Conservation (phyloP, 2,329 filamentous ascomycete genomes). For the Malbranchea cinnamomea region DNA sequence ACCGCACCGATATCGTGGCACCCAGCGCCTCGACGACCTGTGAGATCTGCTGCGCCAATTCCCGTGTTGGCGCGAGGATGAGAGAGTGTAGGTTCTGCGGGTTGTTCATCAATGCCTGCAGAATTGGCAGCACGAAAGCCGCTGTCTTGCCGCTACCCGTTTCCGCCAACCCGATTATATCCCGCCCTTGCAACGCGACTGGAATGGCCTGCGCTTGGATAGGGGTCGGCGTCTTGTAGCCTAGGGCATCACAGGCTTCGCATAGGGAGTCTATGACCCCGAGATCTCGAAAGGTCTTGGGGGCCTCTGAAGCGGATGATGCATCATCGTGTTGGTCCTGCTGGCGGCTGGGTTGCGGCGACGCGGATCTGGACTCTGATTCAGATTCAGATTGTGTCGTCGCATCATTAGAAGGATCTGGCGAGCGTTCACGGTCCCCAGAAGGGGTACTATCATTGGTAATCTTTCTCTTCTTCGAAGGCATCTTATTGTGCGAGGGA, state of each 20-base stretch:
- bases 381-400: too few species aligned
- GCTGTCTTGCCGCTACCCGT: conserved; percentile 94
- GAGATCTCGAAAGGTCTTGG: conserved; percentile 33
- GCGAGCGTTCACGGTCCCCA: too few species aligned
- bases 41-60: conserved; percentile 82
- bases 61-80: conserved; percentile 80
- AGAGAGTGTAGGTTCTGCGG: conserved; percentile 78
- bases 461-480: too few species aligned
- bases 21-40: conserved; percentile 79
- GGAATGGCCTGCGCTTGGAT: conserved; percentile 83
- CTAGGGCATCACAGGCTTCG: conserved; percentile 69
- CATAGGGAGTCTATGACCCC: conserved; percentile 74
- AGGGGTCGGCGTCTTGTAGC: conserved; percentile 73
- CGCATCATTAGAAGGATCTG: too few species aligned
- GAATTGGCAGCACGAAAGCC: conserved; percentile 82
- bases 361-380: too few species aligned
- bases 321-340: too few species aligned
- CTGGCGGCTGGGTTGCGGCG: too few species aligned
- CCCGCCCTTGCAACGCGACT: conserved; percentile 59
- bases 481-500: too few species aligned
- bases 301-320: conserved; percentile 4
- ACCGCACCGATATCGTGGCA: conserved; percentile 72
- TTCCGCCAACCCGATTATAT: conserved; percentile 87
- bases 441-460: too few species aligned
- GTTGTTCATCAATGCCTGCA: conserved; percentile 79